Base-by-base conservation (phyloP, 2,329 filamentous ascomycete genomes). In the Cladophialophora yegresii region DNA sequence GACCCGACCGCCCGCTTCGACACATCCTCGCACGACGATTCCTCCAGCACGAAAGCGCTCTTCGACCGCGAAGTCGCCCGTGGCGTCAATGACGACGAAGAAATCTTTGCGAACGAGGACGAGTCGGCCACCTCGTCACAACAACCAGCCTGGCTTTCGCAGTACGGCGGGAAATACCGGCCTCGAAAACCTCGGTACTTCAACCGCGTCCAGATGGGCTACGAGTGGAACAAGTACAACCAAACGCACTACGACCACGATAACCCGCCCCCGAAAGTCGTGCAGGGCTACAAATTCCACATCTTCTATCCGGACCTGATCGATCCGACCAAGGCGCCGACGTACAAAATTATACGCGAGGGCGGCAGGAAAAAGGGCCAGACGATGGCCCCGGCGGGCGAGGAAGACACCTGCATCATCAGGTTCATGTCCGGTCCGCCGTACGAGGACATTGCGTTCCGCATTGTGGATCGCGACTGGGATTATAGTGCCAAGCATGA, bases 151-250 rank as follows among this genome's bases (percentile, higher is more conserved):
- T 89, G 91, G 3, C 85, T 59, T 28, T 43, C 40, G 45, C 30
- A 59, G 33, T 59, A 40, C 32, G 30, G 88, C 69, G 87, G 87
- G 74, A 92, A 93, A 77, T 90, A 96, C 77, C 86, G 89, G 45
- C 92, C 93, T 7, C 86, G 95, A 68, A 99, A 98, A 78, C 95
- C 95, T 12, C 87, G 90, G 65, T 98, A 97, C 79, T 99, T 99
- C 84, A 98, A 98, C 75, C 89, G 95, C 47, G 93, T 98, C 54
- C 93, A 96, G 77, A 97, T 97, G 91, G 95, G 95, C 59, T 99
- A 98, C 77, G 95, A 99, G 77, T 99, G 95, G 95, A 99, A 99
- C 82, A 99, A 99, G 78, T 99, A 99, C 84, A 99, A 99, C 74
- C 95, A 99, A 79, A 99, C 95, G 12, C 95, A 99, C 78, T 99